Evolutionary conservation across 352 stramenopile species (phyloP).

Genomic region (Elongisporangium anandrum): DNA sequence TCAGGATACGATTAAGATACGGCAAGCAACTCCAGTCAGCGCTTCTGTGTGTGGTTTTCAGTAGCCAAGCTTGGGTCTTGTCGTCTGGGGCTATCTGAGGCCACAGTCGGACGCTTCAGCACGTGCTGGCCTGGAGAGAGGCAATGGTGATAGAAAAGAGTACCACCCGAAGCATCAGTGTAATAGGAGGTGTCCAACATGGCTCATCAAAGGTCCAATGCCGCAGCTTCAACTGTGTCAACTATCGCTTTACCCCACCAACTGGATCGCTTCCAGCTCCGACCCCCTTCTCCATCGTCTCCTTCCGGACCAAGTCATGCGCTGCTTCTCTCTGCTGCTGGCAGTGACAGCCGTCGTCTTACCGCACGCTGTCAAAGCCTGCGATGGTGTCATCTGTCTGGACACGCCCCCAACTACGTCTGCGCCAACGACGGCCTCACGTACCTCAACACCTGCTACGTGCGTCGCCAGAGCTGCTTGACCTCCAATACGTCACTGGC

Average conservation of each 20-base stretch:
- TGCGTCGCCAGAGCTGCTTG: not conserved
- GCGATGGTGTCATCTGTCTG: not conserved
- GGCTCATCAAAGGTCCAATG: not conserved
- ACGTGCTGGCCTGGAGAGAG: too few relatives aligned
- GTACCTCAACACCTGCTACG: slow-evolving; percentile 27
- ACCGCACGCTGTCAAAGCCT: not conserved
- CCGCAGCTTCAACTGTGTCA: too few relatives aligned
- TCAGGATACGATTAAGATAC: too few relatives aligned
- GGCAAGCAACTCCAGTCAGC: too few relatives aligned
- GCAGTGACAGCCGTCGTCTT: not conserved
- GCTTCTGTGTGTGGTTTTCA: too few relatives aligned
- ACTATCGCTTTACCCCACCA: not conserved
- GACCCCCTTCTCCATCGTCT: not conserved
- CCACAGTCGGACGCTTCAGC: too few relatives aligned
- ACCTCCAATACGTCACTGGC: not conserved
- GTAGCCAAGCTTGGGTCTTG: too few relatives aligned
- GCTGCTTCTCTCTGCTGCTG: not conserved
- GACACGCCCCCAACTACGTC: slow-evolving; percentile 6
- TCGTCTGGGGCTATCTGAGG: too few relatives aligned
- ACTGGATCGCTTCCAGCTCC: not conserved
- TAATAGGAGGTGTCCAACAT: too few relatives aligned
- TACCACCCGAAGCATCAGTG: too few relatives aligned
- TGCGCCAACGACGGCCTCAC: slow-evolving; percentile 26
- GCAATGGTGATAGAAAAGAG: too few relatives aligned
- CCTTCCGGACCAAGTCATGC: not conserved